Evolutionary conservation across 176 grass and related monocot species (phyloP), one percentile per base, ranked within the genome.

Genomic region (Oryza officinalis): DNA sequence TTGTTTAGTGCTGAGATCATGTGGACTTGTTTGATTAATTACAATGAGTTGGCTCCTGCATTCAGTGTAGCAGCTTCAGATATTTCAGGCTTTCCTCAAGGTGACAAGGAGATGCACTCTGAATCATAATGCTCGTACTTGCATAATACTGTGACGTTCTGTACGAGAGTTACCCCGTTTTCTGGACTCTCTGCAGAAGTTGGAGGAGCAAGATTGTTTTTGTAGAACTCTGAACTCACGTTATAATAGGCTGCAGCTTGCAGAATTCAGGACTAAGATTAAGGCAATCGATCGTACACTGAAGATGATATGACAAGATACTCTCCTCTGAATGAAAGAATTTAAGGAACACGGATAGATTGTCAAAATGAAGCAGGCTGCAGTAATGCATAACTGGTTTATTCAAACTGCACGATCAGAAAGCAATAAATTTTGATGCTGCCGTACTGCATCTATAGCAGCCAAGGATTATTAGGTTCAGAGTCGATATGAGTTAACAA

Each of bases 341-440:
- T 23, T 35, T 11, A 40, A 60, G 65, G 14, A 27, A 65, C 44
- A 28, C 27, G 57, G 18, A 86, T 76, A 54, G 47, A 66, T 82
- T 82, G 80, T 72, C 78, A 77, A 72, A 10, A 76, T 6, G 41
- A 3, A 13, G 67, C 13, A 17, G 13, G 23, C 4, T 23, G 27
- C 45, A 89, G 32, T 85, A 66, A 46, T 45, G 78, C 66, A 27
- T n/a, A 28, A 25, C n/a, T 41, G 23, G 65, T 30, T 40, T 37
- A 47, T 86, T 90, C 79, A 82, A 78, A 90, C 79, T 47, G 57
- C 28, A 81, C 33, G 45, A 38, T 13, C 68, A 74, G 32, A 72
- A 10, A 23, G 45, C 45, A 28, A 72, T 71, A 10, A 72, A 44
- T 72, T 72, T 41, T 72, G 59, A 86, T 35, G 65, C 27, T 65